Conservation (phyloP, 1,139 yeast species). For the Arxiozyma slooffiae region DNA sequence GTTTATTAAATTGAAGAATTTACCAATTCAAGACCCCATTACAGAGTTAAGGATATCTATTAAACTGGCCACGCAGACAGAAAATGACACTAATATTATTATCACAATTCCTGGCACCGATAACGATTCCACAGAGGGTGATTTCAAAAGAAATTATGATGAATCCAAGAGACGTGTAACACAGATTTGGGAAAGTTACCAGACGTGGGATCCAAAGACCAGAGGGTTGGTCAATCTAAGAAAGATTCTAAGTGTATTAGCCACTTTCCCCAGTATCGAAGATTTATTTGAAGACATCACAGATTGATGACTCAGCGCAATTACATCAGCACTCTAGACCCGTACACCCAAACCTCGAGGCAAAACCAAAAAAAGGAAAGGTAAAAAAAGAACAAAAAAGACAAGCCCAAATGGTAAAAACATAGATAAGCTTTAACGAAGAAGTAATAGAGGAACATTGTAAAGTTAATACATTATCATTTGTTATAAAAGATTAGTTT, state of each 20-base stretch:
- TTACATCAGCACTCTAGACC: not conserved
- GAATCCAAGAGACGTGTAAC: constrained; percentile 20
- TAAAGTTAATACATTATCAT: too few species aligned
- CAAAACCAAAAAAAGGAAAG: too few species aligned
- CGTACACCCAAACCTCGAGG: not conserved
- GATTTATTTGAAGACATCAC: constrained; percentile 18
- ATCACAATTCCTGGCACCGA: not conserved
- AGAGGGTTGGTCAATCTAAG: constrained; percentile 26
- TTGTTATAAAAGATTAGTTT: too few species aligned
- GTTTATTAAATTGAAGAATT: constrained; percentile 20
- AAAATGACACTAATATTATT: not conserved
- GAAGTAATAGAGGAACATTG: not conserved
- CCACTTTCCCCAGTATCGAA: constrained; percentile 21
- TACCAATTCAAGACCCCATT: constrained; percentile 20
- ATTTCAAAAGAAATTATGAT: constrained; percentile 16
- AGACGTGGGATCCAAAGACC: constrained; percentile 29
- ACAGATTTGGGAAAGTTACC: constrained; percentile 25
- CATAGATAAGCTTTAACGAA: not conserved
- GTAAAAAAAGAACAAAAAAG: too few species aligned
- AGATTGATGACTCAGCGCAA: not conserved
- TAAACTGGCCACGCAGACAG: not conserved
- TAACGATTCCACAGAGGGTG: not conserved
- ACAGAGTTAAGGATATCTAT: constrained; percentile 14
- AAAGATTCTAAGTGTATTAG: constrained; percentile 25
- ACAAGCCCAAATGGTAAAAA: too few species aligned